phyloP scores from a whole-genome alignment of 257 asterid genomes.

The Nicotiana paniculata region DNA sequence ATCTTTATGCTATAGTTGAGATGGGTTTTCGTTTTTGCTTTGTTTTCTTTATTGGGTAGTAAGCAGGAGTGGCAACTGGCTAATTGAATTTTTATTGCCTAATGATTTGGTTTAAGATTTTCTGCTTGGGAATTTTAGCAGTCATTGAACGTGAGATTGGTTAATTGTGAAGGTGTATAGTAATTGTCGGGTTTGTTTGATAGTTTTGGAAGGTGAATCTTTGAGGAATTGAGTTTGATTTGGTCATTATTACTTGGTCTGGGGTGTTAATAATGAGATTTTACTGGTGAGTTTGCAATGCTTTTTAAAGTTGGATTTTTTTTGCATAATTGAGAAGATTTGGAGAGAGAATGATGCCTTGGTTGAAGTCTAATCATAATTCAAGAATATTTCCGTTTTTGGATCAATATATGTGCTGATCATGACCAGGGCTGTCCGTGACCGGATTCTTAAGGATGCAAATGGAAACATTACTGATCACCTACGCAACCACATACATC shows the following conservation, averaged over 20 bases:
- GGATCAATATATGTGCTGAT: conserved; percentile 42
- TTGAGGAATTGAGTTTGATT: conserved; percentile 18
- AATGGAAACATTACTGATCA: conserved; percentile 78
- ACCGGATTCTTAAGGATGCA: conserved; percentile 82
- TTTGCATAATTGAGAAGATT: conserved; percentile 16
- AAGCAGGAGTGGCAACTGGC: not conserved
- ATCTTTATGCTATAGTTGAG: conserved; percentile 14
- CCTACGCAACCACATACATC: conserved; percentile 83
- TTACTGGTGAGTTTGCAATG: not conserved
- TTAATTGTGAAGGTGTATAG: not conserved
- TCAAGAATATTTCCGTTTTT: conserved; percentile 17
- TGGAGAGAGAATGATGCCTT: conserved; percentile 29
- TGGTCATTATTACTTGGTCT: not conserved
- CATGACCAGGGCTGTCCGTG: conserved; percentile 89
- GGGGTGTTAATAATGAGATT: conserved; percentile 6
- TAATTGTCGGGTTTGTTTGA: not conserved
- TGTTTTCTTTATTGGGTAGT: not conserved
- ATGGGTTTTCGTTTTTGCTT: conserved; percentile 19
- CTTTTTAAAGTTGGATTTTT: not conserved
- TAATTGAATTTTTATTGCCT: conserved; percentile 10
- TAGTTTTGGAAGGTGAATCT: conserved; percentile 15
- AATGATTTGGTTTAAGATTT: not conserved
- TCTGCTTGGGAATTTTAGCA: conserved; percentile 1
- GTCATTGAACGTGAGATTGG: conserved; percentile 8
- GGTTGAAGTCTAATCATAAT: conserved; percentile 22